Conservation (phyloP, 495 filamentous ascomycete species). For the Neurospora tetrasperma region DNA sequence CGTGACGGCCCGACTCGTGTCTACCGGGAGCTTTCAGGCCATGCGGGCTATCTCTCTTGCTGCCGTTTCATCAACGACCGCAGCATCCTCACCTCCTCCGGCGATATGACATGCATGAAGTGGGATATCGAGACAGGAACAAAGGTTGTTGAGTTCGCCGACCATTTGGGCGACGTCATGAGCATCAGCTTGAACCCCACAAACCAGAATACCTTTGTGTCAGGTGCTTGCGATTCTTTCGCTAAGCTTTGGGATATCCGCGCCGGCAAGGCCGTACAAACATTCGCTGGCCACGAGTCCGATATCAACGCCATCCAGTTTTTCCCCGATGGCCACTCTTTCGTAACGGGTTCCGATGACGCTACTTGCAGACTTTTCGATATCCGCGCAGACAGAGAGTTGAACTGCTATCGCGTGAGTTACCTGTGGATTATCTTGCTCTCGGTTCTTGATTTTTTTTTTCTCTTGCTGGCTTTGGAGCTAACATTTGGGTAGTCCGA, state of each 20-base stretch:
- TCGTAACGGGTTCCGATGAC: slow-evolving; percentile 96
- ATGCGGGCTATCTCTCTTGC: slow-evolving; percentile 96
- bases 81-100: slow-evolving; percentile 93
- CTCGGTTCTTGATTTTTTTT: background rate
- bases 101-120: slow-evolving; percentile 99
- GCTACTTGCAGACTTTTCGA: slow-evolving; percentile 96
- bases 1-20: slow-evolving; percentile 94
- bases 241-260: slow-evolving; percentile 99
- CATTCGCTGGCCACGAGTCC: slow-evolving; percentile 95
- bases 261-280: slow-evolving; percentile 96
- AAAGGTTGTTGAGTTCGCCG: slow-evolving; percentile 96
- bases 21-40: slow-evolving; percentile 90
- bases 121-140: slow-evolving; percentile 98
- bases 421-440: background rate
- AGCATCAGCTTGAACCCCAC: slow-evolving; percentile 99
- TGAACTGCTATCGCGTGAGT: slow-evolving; percentile 91
- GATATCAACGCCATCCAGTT: slow-evolving; percentile 99
- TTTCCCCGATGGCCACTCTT: slow-evolving; percentile 97
- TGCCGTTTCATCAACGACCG: slow-evolving; percentile 99
- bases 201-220: slow-evolving; percentile 97
- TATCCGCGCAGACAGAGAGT: slow-evolving; percentile 89
- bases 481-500: slow-evolving; percentile 58
- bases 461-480: slow-evolving; percentile 2
- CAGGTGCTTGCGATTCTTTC: slow-evolving; percentile 95
- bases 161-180: slow-evolving; percentile 98